A percentile compares a stretch with the other conserved stretches of the same genome.
These are phyloP conservation scores for Nitzschia putrida DNA, from an alignment of 108 stramenopile species.

Conservation along the genomic window DNA sequence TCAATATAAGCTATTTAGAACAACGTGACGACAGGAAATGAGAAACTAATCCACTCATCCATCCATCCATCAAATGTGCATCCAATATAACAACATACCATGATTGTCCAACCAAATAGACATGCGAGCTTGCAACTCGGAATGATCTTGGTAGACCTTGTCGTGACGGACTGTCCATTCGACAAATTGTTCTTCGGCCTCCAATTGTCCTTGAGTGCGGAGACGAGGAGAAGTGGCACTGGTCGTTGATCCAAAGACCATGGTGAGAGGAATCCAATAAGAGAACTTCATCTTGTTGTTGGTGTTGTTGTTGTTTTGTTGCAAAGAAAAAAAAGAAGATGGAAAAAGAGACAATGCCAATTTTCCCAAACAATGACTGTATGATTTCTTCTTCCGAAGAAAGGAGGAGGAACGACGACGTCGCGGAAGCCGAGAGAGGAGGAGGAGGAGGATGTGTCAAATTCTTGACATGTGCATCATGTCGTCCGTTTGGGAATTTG, in stretches of 20 bases:
- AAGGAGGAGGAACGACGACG: too few relatives aligned
- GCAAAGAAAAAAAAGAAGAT: neutral
- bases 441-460: too few relatives aligned
- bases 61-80: neutral
- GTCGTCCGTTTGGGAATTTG: too few relatives aligned
- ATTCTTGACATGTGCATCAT: too few relatives aligned
- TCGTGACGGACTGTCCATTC: slow-evolving; percentile 28
- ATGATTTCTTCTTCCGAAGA: too few relatives aligned
- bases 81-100: slow-evolving; percentile 45
- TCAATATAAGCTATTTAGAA: slow-evolving; percentile 67
- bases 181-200: slow-evolving; percentile 19
- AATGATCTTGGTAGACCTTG: slow-evolving; percentile 22
- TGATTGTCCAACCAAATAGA: slow-evolving; percentile 68
- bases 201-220: neutral
- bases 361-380: too few relatives aligned
- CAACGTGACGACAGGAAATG: neutral
- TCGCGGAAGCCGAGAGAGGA: too few relatives aligned
- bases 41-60: neutral
- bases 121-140: slow-evolving; percentile 32
- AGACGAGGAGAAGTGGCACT: slow-evolving; percentile 1
- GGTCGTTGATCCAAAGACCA: too few relatives aligned
- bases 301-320: neutral
- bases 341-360: neutral
- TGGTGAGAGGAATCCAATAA: too few relatives aligned
- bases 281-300: neutral